Base-by-base conservation (phyloP, 106 monocot genomes). In the Alisma plantagoaquatica region DNA sequence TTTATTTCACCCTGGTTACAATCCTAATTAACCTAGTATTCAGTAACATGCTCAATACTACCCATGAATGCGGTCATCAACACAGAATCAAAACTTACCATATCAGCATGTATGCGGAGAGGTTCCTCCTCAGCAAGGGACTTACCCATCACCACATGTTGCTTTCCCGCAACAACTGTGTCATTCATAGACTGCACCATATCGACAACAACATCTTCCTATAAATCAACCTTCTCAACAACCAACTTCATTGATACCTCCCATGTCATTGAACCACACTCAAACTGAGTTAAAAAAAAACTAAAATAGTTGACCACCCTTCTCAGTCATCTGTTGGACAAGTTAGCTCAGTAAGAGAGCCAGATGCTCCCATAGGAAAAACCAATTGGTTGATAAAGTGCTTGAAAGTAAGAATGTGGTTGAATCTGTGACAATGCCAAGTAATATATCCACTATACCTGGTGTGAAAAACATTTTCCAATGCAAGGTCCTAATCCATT, bases 31-130 rank as follows among this genome's bases (percentile, higher is more conserved):
- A 23, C 61, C 61, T 54, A 55, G 43, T 22, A 15, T 35, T 9
- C 80, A 62, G 32, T 67, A 62, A 43, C 74, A 69, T 2, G 46
- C 67, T 19, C 67, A 61, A 21, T 77, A 63, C 53, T 58, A 74
- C 48, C 33, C 67, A 21, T 56, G 60, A 8, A 46, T 66, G 21
- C 81, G 51, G 21, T 33, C 73, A 20, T 73, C 55, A n/a, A 25
- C 56, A 42, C 59, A 54, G 31, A 79, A 71, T 21, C 78, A 46
- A 24, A 35, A 48, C 43, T 51, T 70, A 10, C 61, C 71, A 41
- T 53, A 64, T 2, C 60, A 64, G 19, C 65, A 67, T 27, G 26
- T 59, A 46, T 49, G 41, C 12, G 32, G 46, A 4, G 49, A 61
- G 21, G 33, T 47, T 21, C 58, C 43, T 31, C 51, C 52, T 8